Base-by-base conservation (phyloP, 257 asterid species). In the Solanum etuberosum region DNA sequence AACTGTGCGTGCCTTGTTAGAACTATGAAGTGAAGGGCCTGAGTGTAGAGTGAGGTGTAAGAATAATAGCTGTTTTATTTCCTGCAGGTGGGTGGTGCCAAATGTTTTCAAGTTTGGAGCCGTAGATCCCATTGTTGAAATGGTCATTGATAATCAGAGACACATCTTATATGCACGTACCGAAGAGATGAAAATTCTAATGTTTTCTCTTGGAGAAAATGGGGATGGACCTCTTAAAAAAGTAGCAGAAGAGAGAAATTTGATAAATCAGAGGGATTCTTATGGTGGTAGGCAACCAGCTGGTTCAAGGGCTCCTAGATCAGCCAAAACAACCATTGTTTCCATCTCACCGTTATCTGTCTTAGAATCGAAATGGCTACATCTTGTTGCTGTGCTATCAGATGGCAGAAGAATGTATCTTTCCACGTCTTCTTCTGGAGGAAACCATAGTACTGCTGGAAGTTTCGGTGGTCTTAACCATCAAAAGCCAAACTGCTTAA, bases 321-420 rank as follows among this genome's bases (percentile, higher is more conserved):
- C 95, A 42, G 83, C 93, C 86, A 96, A 95, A 91, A 87, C 95
- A 90, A 91, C 99, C 46, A 92, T 97, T 91, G 96, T 96, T 88
- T 89, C 90, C 92, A 97, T 97, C 91, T 93, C 99, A 32, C 97
- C 99, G 46, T 70, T 97, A 77, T 97, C 98, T 78, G 88, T 93
- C 89, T 88, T 95, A 89, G 99, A 97, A 90, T 96, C 99, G 20
- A 97, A 96, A 93, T 93, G 98, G 94, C 90, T 97, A 90, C 99
- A 97, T 90, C 98, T 97, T 29, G 96, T 95, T 89, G 98, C 96
- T 38, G 90, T 96, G 88, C 90, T 97, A 88, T 97, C 99, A 77
- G 99, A 97, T 91, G 99, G 99, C 38, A 93, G 98, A 81, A 94
- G 99, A 89, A 93, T 97, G 99, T 97, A 97, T 87, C 98, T 96